Evolutionary conservation across 768 basidiomycete species (phyloP).

Genomic region (Naganishia antarctica): DNA sequence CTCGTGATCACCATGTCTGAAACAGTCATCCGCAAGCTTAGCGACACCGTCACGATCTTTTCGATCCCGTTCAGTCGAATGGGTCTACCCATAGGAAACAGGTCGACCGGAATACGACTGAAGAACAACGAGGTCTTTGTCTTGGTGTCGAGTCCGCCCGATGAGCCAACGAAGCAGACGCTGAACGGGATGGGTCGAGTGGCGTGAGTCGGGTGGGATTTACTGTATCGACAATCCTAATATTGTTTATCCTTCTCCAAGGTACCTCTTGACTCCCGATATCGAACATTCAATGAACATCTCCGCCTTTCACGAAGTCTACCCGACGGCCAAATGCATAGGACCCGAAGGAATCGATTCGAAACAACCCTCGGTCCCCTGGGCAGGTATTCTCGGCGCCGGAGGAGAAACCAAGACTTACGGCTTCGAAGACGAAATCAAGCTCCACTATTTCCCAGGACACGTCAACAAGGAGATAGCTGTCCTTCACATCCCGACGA

Average conservation of each 20-base stretch:
- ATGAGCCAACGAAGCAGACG: constrained; percentile 60
- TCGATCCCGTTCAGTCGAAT: constrained; percentile 55
- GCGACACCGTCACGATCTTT: constrained; percentile 47
- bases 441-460: constrained; percentile 58
- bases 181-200: constrained; percentile 65
- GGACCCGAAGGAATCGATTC: constrained; percentile 59
- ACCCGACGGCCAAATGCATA: constrained; percentile 56
- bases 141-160: constrained; percentile 71
- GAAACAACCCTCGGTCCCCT: constrained; percentile 51
- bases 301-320: constrained; percentile 56
- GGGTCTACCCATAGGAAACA: constrained; percentile 70
- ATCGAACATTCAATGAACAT: constrained; percentile 50
- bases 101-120: constrained; percentile 74
- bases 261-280: constrained; percentile 50
- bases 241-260: no score
- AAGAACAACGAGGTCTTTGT: constrained; percentile 69
- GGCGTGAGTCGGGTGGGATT: constrained; percentile 59
- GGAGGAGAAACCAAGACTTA: constrained; percentile 63
- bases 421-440: constrained; percentile 63
- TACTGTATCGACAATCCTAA: no score
- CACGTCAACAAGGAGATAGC: constrained; percentile 71
- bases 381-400: constrained; percentile 61
- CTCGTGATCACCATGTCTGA: constrained; percentile 24
- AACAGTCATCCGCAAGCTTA: constrained; percentile 44
- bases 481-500: constrained; percentile 68